Conservation (phyloP, 2,329 filamentous ascomycete species). For the Talaromyces sp. region DNA sequence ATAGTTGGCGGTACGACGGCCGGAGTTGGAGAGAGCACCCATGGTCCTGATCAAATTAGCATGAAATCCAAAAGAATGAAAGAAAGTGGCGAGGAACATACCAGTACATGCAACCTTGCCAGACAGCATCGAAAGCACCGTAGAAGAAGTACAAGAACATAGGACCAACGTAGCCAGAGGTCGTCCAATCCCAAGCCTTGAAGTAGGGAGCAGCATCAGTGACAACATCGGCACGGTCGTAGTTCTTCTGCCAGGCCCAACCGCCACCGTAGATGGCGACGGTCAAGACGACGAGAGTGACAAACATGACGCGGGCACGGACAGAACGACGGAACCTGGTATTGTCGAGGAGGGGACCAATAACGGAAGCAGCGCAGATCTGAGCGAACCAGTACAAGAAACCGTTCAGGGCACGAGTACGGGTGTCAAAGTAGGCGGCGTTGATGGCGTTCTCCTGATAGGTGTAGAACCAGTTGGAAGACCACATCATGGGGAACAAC, state of each 20-base stretch:
- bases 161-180: constrained; percentile 20
- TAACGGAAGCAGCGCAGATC: constrained; percentile 63
- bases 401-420: constrained; percentile 63
- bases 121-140: constrained; percentile 63
- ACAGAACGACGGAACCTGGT: constrained; percentile 52
- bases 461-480: constrained; percentile 55
- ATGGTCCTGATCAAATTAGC: constrained; percentile 57
- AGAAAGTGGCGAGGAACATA: constrained; percentile 24
- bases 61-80: neutral
- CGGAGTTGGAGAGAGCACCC: constrained; percentile 81
- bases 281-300: constrained; percentile 56
- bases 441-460: constrained; percentile 67
- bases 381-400: constrained; percentile 66
- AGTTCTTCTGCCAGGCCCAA: constrained; percentile 42
- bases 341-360: constrained; percentile 63
- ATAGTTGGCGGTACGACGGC: constrained; percentile 79
- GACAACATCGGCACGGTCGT: constrained; percentile 12
- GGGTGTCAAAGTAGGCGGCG: constrained; percentile 58
- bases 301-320: constrained; percentile 59
- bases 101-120: constrained; percentile 81
- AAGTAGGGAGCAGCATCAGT: neutral
- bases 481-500: constrained; percentile 69
- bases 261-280: constrained; percentile 69
- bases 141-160: constrained; percentile 52
- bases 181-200: constrained; percentile 19